Evolutionary conservation across 148 eudicot genomes (phyloP), one percentile per base, ranked within the genome.

Genomic region (Vaccinium macrocarpon): DNA sequence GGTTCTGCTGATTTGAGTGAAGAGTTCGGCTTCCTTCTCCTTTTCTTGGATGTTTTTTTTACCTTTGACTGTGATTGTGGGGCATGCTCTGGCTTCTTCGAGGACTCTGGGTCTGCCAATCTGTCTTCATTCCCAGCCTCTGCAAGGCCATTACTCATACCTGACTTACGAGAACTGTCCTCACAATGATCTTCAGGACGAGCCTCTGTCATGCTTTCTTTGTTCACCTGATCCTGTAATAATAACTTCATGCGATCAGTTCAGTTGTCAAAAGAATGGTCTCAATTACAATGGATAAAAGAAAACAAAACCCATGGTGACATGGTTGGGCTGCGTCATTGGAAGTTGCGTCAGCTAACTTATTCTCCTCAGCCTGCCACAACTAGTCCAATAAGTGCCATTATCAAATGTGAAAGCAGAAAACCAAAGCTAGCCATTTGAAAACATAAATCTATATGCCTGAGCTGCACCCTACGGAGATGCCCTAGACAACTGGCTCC

Each of bases 81-180:
- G 64, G 76, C 81, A 42, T 82, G 57, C 52, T 91, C 90, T 19
- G 78, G 87, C 84, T 85, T 91, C 82, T 85, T 85, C 52, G 87
- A 79, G 32, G 78, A 71, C 8, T 84, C 90, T 48, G 83, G 82
- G n/a, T 77, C 89, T 12, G 61, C 87, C 25, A 86, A 62, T 82
- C 86, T 82, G 73, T 88, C 91, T 81, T 88, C 94, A 82, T 77
- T 79, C 68, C 79, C 86, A 70, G 88, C 86, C 80, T 85, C 90
- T 74, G 89, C 61, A 42, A 38, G 50, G 83, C 94, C 93, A 83
- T 93, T 91, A 86, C 91, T 89, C 89, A 83, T 82, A 78, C 78
- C 84, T 84, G 92, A 81, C 82, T 91, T 92, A n/a, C 88, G 90
- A 49, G 93, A 90, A 57, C 81, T 32, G 49, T 51, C 87, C 35